Evolutionary conservation across 2,329 filamentous ascomycete species (phyloP).

Genomic region (Fusarium floridanum): DNA sequence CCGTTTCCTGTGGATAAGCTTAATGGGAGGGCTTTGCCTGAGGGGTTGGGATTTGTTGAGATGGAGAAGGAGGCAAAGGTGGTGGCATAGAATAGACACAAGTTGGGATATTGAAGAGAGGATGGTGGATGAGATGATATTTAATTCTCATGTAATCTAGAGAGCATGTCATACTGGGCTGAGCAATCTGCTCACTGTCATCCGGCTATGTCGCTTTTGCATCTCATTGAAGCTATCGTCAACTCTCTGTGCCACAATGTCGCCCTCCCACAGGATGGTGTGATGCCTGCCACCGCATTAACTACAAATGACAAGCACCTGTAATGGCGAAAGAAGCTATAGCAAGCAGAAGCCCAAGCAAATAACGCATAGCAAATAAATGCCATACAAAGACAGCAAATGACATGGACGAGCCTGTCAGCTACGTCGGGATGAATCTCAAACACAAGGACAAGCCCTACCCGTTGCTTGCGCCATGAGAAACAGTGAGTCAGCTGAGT

Average conservation of each 20-base stretch:
- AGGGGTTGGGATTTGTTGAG: slow-evolving; percentile 53
- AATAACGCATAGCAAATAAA: background rate
- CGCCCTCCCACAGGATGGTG: background rate
- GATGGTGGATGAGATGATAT: background rate
- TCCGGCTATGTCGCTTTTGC: background rate
- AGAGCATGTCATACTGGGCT: background rate
- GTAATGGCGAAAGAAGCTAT: background rate
- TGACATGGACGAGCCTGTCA: background rate
- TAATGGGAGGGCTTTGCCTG: slow-evolving; percentile 32
- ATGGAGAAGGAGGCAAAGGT: slow-evolving; percentile 49
- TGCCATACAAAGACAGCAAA: background rate
- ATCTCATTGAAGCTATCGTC: background rate
- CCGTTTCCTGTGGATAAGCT: slow-evolving; percentile 49
- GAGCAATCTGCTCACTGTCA: background rate
- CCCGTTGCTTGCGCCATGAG: background rate
- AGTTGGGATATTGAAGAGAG: background rate
- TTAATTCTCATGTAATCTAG: background rate
- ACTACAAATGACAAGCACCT: background rate
- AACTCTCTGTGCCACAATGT: background rate
- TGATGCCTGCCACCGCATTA: background rate
- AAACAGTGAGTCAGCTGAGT: background rate
- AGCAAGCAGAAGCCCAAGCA: background rate
- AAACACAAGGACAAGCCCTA: background rate
- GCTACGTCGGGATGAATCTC: background rate
- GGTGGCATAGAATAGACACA: background rate